These are phyloP conservation scores for Penicillium brasilianum DNA, from an alignment of 2,329 filamentous ascomycete genomes.

Conservation along the genomic window DNA sequence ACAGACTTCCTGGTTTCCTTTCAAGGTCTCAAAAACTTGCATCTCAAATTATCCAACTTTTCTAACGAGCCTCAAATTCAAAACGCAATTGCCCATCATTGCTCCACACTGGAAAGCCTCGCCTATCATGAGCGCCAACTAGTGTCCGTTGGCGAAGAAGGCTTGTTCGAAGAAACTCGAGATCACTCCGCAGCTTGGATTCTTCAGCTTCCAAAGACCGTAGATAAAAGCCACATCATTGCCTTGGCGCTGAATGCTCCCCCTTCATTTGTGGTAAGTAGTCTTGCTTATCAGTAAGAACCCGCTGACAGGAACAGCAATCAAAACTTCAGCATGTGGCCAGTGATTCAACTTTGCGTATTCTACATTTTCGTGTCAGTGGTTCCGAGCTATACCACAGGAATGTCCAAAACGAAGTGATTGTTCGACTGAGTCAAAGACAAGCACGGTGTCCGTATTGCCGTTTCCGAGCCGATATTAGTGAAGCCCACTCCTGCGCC, in stretches of 20 bases:
- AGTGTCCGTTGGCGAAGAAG: constrained; percentile 15
- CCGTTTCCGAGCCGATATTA: constrained; percentile 2
- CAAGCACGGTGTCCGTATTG: constrained; percentile 1
- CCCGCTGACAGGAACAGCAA: constrained; percentile 7
- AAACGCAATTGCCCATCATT: constrained; percentile 17
- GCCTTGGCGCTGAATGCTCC: constrained; percentile 15
- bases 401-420: constrained; percentile 8
- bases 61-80: constrained; percentile 6
- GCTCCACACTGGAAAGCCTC: constrained; percentile 19
- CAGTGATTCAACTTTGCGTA: constrained; percentile 8
- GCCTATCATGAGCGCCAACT: constrained; percentile 20
- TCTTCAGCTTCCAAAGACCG: constrained; percentile 7
- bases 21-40: constrained; percentile 18
- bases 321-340: constrained; percentile 1
- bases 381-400: constrained; percentile 11
- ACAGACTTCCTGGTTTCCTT: constrained; percentile 21
- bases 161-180: constrained; percentile 18
- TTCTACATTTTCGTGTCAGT: constrained; percentile 18
- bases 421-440: constrained; percentile 4
- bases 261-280: constrained; percentile 16
- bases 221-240: constrained; percentile 10
- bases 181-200: constrained; percentile 15
- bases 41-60: constrained; percentile 21
- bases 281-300: constrained; percentile 1
- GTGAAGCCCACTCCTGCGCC: not conserved